Evolutionary conservation across 768 basidiomycete species (phyloP), one percentile per base, ranked within the genome.

Genomic region (Hygrocybe punicea): DNA sequence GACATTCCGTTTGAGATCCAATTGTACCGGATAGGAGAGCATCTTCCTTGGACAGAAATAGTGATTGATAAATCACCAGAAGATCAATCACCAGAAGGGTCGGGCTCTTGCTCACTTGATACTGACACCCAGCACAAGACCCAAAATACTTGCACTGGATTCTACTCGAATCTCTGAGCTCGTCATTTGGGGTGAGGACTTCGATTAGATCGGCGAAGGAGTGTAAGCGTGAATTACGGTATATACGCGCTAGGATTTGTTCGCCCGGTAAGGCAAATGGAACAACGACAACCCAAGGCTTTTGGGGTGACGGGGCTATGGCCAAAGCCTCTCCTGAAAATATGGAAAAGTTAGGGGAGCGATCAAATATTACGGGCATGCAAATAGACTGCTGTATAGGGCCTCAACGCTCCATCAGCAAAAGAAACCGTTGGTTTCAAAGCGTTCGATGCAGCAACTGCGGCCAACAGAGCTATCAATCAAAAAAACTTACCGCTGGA

Each of bases 101-200:
- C n/a, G n/a, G n/a, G n/a, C n/a, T n/a, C 6, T 42, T 19, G 7
- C 45, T 23, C 39, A 88, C 91, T 77, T 97, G 94, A 68, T 93
- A 93, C 70, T 98, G 96, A 68, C 96, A 99, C 2, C 96, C 96
- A 1, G 84, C 91, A 70, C 95, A 98, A 37, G 74, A 76, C 0
- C 89, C 89, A 74, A 97, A 98, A 68, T 98, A 94, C 59, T 84
- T 82, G 73, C 96, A 98, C 59, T 79, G 76, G 0, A 90, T 81
- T 21, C 82, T 75, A 25, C 70, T 77, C 62, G 83, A 76, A 62
- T 93, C 90, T 52, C 94, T 76, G 55, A 89, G 71, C 37, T 78
- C 80, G 0, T 67, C 58, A 67, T 89, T 93, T n/a, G 86, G 82
- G 1, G 70, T 71, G 34, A 88, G 57, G 24, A 94, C 76, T 47